These are phyloP conservation scores for Leucocoprinus sp. DNA, from an alignment of 768 basidiomycete species.

Conservation along the genomic window DNA sequence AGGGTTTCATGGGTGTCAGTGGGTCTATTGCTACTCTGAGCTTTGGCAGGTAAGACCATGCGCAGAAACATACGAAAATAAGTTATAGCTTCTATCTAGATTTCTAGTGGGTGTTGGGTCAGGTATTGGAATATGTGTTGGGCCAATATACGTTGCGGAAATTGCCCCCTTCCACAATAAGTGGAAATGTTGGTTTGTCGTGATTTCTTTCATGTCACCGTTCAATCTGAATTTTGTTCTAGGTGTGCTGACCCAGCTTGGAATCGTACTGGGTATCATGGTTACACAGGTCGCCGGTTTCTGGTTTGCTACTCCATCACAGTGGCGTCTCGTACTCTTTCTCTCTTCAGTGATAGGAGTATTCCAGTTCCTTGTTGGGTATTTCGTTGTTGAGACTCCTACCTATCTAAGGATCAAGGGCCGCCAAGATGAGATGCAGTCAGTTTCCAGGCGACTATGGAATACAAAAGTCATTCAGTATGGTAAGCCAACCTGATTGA, in stretches of 20 bases:
- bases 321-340: constrained; percentile 67
- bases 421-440: constrained; percentile 40
- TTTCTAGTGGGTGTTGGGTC: constrained; percentile 63
- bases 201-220: neutral
- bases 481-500: constrained; percentile 17
- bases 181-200: constrained; percentile 59
- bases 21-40: constrained; percentile 45
- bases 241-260: constrained; percentile 79
- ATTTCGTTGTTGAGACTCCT: constrained; percentile 62
- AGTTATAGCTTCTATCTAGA: constrained; percentile 24
- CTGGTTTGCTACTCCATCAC: constrained; percentile 53
- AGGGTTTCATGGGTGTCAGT: constrained; percentile 56
- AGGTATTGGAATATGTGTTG: constrained; percentile 69
- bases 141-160: constrained; percentile 80
- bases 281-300: constrained; percentile 76
- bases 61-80: neutral
- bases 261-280: constrained; percentile 82
- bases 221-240: neutral
- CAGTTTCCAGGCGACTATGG: constrained; percentile 48
- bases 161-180: constrained; percentile 72
- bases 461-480: constrained; percentile 19
- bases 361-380: constrained; percentile 47
- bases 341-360: constrained; percentile 50
- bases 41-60: constrained; percentile 54
- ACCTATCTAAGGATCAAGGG: constrained; percentile 51